Percentiles rank a stretch among this genome's conserved stretches.
These are phyloP conservation scores for Penicillium goetzii DNA, from an alignment of 495 filamentous ascomycete species.

Conservation along the genomic window DNA sequence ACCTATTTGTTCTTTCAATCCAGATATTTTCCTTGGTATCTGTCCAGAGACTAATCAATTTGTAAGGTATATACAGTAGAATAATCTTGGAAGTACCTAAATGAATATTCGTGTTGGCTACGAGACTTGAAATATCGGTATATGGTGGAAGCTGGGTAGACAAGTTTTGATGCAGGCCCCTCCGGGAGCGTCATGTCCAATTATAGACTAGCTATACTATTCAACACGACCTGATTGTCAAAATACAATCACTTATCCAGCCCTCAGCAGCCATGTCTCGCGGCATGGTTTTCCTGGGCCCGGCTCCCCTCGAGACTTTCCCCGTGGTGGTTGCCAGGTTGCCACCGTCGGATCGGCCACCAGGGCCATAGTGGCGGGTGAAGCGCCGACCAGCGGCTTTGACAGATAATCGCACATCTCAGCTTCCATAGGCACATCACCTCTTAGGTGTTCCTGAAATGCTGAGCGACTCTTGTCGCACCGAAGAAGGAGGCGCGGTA, in stretches of 20 bases:
- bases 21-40: too few species aligned
- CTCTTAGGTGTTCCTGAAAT: conserved; percentile 26
- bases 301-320: background rate
- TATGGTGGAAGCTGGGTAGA: too few species aligned
- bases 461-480: conserved; percentile 29
- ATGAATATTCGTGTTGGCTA: too few species aligned
- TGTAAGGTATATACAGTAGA: too few species aligned
- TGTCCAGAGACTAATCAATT: too few species aligned
- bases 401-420: background rate
- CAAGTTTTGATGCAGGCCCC: too few species aligned
- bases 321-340: too few species aligned
- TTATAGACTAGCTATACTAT: conserved; percentile 1
- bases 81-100: too few species aligned
- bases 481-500: conserved; percentile 21
- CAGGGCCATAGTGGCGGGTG: background rate
- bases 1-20: too few species aligned
- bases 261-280: background rate
- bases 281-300: background rate
- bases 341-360: background rate
- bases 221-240: background rate
- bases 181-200: background rate
- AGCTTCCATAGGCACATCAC: conserved; percentile 14
- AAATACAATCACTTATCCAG: background rate
- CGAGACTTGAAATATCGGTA: too few species aligned
- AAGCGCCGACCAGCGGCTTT: conserved; percentile 4